Conservation (phyloP, 768 basidiomycete species). For the Tylopilus plumbeoviolaceoides region DNA sequence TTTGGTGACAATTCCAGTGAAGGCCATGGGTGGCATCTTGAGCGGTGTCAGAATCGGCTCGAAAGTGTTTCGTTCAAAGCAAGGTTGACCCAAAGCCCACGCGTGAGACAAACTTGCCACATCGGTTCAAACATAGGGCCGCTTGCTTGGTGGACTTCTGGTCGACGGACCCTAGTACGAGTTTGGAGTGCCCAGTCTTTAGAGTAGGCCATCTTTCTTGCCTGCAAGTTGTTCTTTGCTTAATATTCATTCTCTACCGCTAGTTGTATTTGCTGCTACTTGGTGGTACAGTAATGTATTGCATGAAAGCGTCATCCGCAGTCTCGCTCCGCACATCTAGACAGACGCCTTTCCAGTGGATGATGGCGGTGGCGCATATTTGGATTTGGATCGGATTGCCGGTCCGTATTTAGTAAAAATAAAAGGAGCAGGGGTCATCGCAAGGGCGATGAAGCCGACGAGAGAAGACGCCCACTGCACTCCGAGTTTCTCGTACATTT, state of each 20-base stretch:
- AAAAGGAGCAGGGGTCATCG: slow-evolving; percentile 52
- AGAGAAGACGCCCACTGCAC: slow-evolving; percentile 59
- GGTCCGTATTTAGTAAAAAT: slow-evolving; percentile 44
- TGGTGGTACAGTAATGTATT: background rate
- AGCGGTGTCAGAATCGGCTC: background rate
- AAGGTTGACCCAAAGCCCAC: no score
- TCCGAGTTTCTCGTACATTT: slow-evolving; percentile 49
- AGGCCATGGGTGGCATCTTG: slow-evolving; percentile 73
- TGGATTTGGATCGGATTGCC: slow-evolving; percentile 39
- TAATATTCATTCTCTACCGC: no score
- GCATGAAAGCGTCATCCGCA: background rate
- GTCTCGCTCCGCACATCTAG: background rate
- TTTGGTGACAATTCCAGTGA: slow-evolving; percentile 74
- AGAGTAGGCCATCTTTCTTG: no score
- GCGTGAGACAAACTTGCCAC: background rate
- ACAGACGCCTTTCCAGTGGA: slow-evolving; percentile 5
- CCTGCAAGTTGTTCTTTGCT: no score
- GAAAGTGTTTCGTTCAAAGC: no score
- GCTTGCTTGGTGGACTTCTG: no score
- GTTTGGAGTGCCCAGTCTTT: no score
- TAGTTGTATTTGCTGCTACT: no score
- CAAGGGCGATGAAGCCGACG: slow-evolving; percentile 47
- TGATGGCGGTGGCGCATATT: slow-evolving; percentile 34
- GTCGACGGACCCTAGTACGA: no score
- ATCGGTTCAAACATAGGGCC: no score